phyloP scores from a whole-genome alignment of 768 basidiomycete species.

The Daedaleopsis nitida region DNA sequence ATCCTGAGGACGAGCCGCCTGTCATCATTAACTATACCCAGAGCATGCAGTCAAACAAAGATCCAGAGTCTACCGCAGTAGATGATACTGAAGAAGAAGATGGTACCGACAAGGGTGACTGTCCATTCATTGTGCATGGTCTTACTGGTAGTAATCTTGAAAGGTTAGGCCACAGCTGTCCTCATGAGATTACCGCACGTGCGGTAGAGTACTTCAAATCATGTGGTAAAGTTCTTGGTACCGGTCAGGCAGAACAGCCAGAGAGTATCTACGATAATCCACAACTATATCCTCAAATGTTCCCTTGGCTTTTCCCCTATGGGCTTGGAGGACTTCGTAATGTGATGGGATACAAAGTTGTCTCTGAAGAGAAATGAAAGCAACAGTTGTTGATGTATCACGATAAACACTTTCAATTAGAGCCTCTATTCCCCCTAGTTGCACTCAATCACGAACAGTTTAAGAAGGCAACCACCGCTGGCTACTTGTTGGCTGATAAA shows the following conservation, averaged over 20 bases:
- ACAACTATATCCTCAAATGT: constrained; percentile 15
- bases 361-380: neutral
- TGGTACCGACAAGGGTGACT: neutral
- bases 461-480: constrained; percentile 7
- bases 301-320: constrained; percentile 23
- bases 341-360: neutral
- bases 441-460: constrained; percentile 29
- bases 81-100: neutral
- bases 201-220: constrained; percentile 10
- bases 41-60: neutral
- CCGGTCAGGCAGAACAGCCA: constrained; percentile 1
- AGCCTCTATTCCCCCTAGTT: constrained; percentile 19
- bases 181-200: neutral
- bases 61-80: neutral
- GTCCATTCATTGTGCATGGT: constrained; percentile 14
- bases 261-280: constrained; percentile 20
- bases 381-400: constrained; percentile 20
- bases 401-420: constrained; percentile 24
- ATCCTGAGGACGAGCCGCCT: constrained; percentile 9
- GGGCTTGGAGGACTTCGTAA: constrained; percentile 18
- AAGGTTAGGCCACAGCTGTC: neutral
- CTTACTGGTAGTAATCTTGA: constrained; percentile 4
- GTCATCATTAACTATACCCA: neutral
- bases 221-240: neutral
- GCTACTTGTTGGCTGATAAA: constrained; percentile 13